Conservation (phyloP, 768 basidiomycete species). For the Tulasnella sp. region DNA sequence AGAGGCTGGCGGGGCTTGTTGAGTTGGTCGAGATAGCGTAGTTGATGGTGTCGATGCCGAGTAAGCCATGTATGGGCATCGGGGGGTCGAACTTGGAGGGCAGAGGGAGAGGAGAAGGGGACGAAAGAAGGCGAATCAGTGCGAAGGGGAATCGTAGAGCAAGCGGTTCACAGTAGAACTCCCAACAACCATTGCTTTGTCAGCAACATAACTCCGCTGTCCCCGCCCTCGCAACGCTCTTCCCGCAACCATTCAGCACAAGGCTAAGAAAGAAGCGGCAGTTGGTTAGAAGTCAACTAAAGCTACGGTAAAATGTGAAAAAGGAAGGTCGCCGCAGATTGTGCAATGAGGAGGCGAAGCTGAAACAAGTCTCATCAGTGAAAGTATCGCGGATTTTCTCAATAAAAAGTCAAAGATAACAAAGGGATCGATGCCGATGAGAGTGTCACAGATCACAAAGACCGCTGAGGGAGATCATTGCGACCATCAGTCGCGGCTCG, state of each 20-base stretch:
- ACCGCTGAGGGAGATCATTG: not conserved
- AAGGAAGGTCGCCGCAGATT: not conserved
- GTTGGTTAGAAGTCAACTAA: not conserved
- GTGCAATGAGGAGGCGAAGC: not conserved
- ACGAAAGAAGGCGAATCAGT: not conserved
- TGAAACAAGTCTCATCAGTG: not conserved
- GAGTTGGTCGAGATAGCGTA: not conserved
- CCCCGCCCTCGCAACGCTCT: not conserved
- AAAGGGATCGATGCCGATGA: not conserved
- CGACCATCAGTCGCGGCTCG: not conserved
- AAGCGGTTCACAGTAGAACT: not conserved
- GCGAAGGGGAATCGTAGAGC: slow-evolving; percentile 1
- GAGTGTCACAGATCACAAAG: not conserved
- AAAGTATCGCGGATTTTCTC: not conserved
- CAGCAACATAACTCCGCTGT: not conserved
- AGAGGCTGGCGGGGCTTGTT: slow-evolving; percentile 1
- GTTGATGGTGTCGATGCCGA: slow-evolving; percentile 2
- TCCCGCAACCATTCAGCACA: not conserved
- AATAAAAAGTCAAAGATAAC: not conserved
- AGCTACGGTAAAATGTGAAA: not conserved
- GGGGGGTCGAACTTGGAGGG: not conserved
- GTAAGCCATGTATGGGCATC: not conserved
- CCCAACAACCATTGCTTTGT: not conserved
- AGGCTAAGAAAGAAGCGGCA: not conserved
- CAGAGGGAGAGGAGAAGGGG: not conserved